Conservation (phyloP, 2,329 filamentous ascomycete genomes). For the Xylariales sp. region DNA sequence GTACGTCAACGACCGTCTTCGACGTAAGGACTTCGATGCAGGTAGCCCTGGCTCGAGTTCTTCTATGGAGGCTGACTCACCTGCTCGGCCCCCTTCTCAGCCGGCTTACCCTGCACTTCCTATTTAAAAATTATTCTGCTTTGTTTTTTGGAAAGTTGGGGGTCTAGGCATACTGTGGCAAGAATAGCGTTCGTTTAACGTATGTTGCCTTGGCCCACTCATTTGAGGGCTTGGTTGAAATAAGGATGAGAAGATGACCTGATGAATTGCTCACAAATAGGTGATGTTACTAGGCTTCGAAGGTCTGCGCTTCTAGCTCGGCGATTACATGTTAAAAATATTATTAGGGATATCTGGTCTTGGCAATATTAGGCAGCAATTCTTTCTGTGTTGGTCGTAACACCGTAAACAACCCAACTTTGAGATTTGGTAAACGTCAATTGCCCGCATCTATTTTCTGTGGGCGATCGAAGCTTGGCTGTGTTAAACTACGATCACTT, state of each 20-base stretch:
- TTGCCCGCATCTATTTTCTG: not conserved
- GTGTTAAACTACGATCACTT: not conserved
- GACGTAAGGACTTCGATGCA: conserved; percentile 64
- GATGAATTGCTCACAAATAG: conserved; percentile 11
- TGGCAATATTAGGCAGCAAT: conserved; percentile 7
- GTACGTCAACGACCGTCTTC: conserved; percentile 68
- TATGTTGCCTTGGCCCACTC: conserved; percentile 1
- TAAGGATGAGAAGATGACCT: conserved; percentile 8
- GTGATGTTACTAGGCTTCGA: not conserved
- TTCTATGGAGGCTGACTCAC: conserved; percentile 50
- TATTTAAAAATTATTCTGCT: conserved; percentile 19
- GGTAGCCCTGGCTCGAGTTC: conserved; percentile 50
- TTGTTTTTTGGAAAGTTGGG: not conserved
- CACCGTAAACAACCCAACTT: not conserved
- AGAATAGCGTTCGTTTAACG: conserved; percentile 12
- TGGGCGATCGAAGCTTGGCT: not conserved
- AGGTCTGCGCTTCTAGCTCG: not conserved
- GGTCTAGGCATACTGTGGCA: not conserved
- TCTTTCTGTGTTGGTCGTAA: not conserved
- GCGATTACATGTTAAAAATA: not conserved
- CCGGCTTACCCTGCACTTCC: conserved; percentile 53
- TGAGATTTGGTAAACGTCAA: not conserved
- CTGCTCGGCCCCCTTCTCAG: conserved; percentile 47
- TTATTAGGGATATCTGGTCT: not conserved
- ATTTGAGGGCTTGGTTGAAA: not conserved